Conservation (phyloP, 2,329 filamentous ascomycete species). For the Colletotrichum sp. region DNA sequence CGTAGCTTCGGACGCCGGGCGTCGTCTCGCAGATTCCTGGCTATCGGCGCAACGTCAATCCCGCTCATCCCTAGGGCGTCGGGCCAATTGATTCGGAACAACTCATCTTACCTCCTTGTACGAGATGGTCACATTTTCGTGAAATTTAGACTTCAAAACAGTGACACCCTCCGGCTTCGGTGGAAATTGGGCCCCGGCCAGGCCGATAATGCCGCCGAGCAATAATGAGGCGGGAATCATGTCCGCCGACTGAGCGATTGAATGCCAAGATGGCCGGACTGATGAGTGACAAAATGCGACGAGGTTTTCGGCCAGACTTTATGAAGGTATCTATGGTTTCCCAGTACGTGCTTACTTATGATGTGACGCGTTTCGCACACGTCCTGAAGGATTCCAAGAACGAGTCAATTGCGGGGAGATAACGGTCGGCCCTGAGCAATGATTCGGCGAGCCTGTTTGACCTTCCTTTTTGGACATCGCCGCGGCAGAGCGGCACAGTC, state of each 20-base stretch:
- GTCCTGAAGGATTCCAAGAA: not conserved
- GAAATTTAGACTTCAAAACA: conserved; percentile 61
- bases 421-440: not conserved
- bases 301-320: too few relatives aligned
- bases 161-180: conserved; percentile 39
- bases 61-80: not conserved
- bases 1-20: conserved; percentile 66
- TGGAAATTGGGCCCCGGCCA: conserved; percentile 33
- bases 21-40: conserved; percentile 62
- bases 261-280: not conserved
- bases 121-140: conserved; percentile 64
- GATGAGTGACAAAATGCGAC: too few relatives aligned
- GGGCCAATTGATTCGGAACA: not conserved
- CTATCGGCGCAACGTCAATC: conserved; percentile 32
- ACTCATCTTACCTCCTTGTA: conserved; percentile 56
- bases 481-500: not conserved
- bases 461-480: conserved; percentile 6
- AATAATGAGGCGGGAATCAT: conserved; percentile 9
- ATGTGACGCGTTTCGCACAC: not conserved
- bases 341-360: not conserved
- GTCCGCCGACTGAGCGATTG: not conserved
- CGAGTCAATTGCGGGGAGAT: not conserved
- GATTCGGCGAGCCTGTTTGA: not conserved
- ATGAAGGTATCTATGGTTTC: not conserved
- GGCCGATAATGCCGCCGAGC: conserved; percentile 24